Base-by-base conservation (phyloP, 192 early-diverging fungal genomes). In the Chytriomyces sp. region DNA sequence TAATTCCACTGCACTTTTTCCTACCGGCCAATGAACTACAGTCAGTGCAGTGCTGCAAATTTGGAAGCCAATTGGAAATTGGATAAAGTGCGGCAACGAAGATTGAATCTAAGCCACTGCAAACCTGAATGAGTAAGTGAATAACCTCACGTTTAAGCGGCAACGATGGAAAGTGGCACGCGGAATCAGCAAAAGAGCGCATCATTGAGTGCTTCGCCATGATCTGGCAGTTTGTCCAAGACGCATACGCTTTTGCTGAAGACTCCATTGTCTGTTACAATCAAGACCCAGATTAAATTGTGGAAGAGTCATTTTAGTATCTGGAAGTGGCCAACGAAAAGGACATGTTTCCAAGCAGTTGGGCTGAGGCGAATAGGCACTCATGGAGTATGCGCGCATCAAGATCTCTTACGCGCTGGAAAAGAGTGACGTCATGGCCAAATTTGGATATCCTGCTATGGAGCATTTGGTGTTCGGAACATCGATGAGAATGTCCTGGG, bases 151-250 rank as follows among this genome's bases (percentile, higher is more conserved):
- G n/a, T n/a, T n/a, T n/a, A n/a, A n/a, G n/a, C n/a, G n/a, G n/a
- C n/a, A n/a, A n/a, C n/a, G n/a, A 49, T 49, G 41, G 41, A n/a
- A 10, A 49, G 41, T 49, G 41, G 41, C 41, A 49, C n/a, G 41
- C 41, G n/a, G 41, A n/a, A 17, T n/a, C n/a, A 10, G n/a, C 10
- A 10, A 49, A n/a, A 49, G n/a, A 49, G 41, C 41, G 41, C n/a
- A 49, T 49, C n/a, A 49, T 49, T 49, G 41, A 49, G n/a, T n/a
- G 41, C 41, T 49, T 49, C 41, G 41, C n/a, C 41, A 49, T 49
- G 41, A 49, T 10, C 41, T 49, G 10, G 12, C 41, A 49, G 41
- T n/a, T 49, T 49, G 41, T 49, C 41, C 12, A 49, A 49, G 41
- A 49, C 41, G n/a, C 41, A n/a, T 49, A 49, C n/a, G 41, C n/a